These are phyloP conservation scores for Elongisporangium undulatum DNA, from an alignment of 352 stramenopile species.

Conservation along the genomic window DNA sequence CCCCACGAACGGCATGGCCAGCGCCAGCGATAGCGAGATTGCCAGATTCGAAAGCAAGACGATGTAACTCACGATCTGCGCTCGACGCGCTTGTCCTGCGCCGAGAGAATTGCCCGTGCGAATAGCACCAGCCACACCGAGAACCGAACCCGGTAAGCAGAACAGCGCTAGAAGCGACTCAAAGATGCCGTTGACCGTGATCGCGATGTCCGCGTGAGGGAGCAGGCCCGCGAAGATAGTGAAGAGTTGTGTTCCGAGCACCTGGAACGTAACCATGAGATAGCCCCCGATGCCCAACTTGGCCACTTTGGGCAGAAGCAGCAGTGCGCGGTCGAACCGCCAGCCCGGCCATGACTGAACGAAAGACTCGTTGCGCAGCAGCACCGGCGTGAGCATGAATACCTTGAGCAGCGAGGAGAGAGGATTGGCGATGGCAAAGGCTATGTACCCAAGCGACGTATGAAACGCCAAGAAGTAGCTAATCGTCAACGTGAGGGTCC, in stretches of 20 bases:
- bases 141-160: slow-evolving; percentile 15
- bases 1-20: too few relatives aligned
- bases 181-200: slow-evolving; percentile 19
- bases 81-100: slow-evolving; percentile 15
- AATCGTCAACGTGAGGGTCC: slow-evolving; percentile 11
- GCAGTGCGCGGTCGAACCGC: slow-evolving; percentile 6
- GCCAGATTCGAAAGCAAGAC: slow-evolving; percentile 8
- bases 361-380: slow-evolving; percentile 19
- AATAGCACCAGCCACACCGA: slow-evolving; percentile 17
- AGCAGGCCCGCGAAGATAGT: slow-evolving; percentile 17
- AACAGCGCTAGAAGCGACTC: slow-evolving; percentile 9
- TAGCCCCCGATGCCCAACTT: slow-evolving; percentile 10
- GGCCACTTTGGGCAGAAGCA: slow-evolving; percentile 8
- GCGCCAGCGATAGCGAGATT: neutral
- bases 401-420: slow-evolving; percentile 21
- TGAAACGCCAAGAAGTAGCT: slow-evolving; percentile 34
- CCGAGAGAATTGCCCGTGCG: slow-evolving; percentile 28
- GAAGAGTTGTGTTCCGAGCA: slow-evolving; percentile 15
- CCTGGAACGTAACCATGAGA: slow-evolving; percentile 15
- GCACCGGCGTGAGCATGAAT: slow-evolving; percentile 14
- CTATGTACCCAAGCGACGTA: slow-evolving; percentile 28
- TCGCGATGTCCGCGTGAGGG: slow-evolving; percentile 20
- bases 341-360: slow-evolving; percentile 15
- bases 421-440: slow-evolving; percentile 18
- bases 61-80: slow-evolving; percentile 7